Evolutionary conservation across 805 yeast species (phyloP), one percentile per base, ranked within the genome.

Genomic region (Ogataea zsoltii): DNA sequence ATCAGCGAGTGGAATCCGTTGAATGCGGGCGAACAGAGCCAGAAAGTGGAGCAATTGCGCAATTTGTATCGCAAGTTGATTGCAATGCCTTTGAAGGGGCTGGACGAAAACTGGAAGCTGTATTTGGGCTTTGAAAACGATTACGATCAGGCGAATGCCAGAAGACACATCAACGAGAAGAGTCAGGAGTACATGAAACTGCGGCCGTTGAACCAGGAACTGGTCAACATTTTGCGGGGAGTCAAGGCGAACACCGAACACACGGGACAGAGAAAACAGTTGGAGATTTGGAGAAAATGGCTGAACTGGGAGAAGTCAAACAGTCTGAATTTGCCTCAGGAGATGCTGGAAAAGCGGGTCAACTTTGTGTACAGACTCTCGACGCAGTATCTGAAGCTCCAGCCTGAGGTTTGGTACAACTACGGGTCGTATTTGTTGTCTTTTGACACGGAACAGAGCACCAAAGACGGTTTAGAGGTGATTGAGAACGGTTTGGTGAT

Each of bases 181-280:
- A 85, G 95, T 11, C 82, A 87, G 3, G 85, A 81, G 12, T 94
- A 90, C 61, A 88, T 92, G 96, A 81, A 77, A 53, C 91, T 96
- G 2, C 75, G 97, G 50, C 77, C 94, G 0, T 74, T 86, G 68
- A 79, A 80, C 49, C 81, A 79, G 33, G 96, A 88, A 59, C 79
- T 89, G 76, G 70, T 74, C 11, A 77, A 79, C 50, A 52, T 84
- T 3, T 79, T 88, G 2, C 54, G 50, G 3, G 34, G 50, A 32
- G 37, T 63, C 9, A 42, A 39, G 12, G 51, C 50, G n/a, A 32
- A 48, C 12, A 45, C 44, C 4, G 51, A 55, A 7, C 48, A 50
- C 18, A 33, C 36, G 2, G 45, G 54, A 10, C 59, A 66, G 17
- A 49, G 56, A 50, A 64, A 55, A 29, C 85, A 87, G 60, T 55